A percentile compares a stretch with the other conserved stretches of the same genome.
Conservation (phyloP, 176 grass and related monocot genomes). For the Ensete glaucum region DNA sequence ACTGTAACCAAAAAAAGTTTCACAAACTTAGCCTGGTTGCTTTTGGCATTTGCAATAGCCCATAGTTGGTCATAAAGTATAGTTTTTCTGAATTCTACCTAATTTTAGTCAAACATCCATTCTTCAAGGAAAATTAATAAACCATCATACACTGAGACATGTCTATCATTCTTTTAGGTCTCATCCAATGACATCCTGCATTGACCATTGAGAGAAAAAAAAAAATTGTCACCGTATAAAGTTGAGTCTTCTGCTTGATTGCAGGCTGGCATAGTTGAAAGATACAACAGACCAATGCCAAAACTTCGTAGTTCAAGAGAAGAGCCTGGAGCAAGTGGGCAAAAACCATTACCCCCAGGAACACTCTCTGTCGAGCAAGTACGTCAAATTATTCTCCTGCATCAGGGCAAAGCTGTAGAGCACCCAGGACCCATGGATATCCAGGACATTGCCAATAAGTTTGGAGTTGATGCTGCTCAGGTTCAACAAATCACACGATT, state of each 20-base stretch:
- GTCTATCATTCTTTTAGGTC: too few species aligned
- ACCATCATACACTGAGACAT: too few species aligned
- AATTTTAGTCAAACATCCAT: too few species aligned
- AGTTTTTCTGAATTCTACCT: too few species aligned
- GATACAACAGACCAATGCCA: constrained; percentile 44
- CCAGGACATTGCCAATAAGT: constrained; percentile 43
- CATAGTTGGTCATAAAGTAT: too few species aligned
- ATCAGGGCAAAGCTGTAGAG: constrained; percentile 43
- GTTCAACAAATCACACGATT: constrained; percentile 51
- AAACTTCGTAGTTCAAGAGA: constrained; percentile 42
- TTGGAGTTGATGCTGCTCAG: constrained; percentile 33
- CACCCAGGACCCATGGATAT: constrained; percentile 37
- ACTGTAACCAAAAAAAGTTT: too few species aligned
- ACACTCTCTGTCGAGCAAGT: constrained; percentile 36
- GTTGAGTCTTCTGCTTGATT: not conserved
- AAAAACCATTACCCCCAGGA: constrained; percentile 42
- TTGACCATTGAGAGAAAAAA: too few species aligned
- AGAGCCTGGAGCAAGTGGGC: constrained; percentile 21
- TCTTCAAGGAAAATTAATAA: too few species aligned
- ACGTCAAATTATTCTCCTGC: constrained; percentile 49
- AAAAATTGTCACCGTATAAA: too few species aligned
- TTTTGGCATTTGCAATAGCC: too few species aligned
- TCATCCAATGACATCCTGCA: too few species aligned
- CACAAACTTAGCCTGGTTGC: too few species aligned
- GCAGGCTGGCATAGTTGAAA: constrained; percentile 45